Conservation (phyloP, 768 basidiomycete species). For the Hericium rajendrae region DNA sequence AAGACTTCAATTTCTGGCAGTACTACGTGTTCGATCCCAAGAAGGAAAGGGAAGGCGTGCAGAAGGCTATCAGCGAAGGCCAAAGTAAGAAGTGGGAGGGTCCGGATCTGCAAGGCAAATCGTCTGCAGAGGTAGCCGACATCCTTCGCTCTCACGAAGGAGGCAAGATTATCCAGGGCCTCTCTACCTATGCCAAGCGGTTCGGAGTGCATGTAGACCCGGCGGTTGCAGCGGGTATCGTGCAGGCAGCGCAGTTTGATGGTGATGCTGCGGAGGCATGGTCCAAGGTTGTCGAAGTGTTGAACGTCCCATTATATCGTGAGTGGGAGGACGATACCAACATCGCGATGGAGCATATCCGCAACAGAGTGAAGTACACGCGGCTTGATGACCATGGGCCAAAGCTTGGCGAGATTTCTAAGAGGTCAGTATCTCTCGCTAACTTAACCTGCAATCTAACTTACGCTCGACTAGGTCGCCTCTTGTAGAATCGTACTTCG, state of each 20-base stretch:
- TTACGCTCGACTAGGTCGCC: slow-evolving; percentile 44
- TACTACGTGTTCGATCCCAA: slow-evolving; percentile 83
- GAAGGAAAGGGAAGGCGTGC: slow-evolving; percentile 51
- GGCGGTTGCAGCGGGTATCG: slow-evolving; percentile 59
- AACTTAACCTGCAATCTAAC: slow-evolving; percentile 2
- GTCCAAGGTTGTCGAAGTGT: slow-evolving; percentile 68
- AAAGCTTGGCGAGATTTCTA: slow-evolving; percentile 69
- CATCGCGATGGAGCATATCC: slow-evolving; percentile 64
- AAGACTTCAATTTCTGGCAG: slow-evolving; percentile 76
- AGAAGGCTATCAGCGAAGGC: slow-evolving; percentile 38
- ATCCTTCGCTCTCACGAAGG: slow-evolving; percentile 44
- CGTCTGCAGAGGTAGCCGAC: slow-evolving; percentile 54
- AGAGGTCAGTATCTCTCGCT: slow-evolving; percentile 38
- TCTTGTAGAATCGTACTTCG: slow-evolving; percentile 89
- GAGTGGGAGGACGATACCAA: slow-evolving; percentile 82
- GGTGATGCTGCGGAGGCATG: slow-evolving; percentile 52
- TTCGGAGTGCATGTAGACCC: slow-evolving; percentile 60
- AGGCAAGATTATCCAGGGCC: slow-evolving; percentile 35
- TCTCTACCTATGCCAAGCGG: slow-evolving; percentile 51
- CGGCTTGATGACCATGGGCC: slow-evolving; percentile 80
- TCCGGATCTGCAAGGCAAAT: slow-evolving; percentile 46
- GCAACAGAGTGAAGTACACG: slow-evolving; percentile 69
- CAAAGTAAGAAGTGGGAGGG: slow-evolving; percentile 52
- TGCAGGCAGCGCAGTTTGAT: slow-evolving; percentile 51
- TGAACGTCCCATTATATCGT: slow-evolving; percentile 83